Percentiles rank a stretch among this genome's conserved stretches.
phyloP scores from a whole-genome alignment of 2,329 filamentous ascomycete genomes.

The Sporothrix sp. region DNA sequence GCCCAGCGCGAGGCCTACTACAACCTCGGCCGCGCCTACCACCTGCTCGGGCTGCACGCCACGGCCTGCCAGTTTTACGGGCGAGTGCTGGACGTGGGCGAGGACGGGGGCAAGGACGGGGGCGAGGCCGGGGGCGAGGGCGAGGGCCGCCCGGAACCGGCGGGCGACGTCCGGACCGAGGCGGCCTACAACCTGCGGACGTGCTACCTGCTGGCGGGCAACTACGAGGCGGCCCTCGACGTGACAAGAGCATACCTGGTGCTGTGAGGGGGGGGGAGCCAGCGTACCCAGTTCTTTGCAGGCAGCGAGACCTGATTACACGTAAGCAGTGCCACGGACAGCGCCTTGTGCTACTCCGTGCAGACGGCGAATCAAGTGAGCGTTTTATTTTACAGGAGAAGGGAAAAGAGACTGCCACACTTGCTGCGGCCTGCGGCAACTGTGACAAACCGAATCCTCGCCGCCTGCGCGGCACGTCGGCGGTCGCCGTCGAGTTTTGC shows the following conservation, averaged over 20 bases:
- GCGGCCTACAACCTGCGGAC: constrained; percentile 66
- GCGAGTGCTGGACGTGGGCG: constrained; percentile 33
- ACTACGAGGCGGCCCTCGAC: constrained; percentile 47
- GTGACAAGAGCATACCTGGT: constrained; percentile 53
- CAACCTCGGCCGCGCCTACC: constrained; percentile 68
- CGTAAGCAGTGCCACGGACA: too few relatives aligned
- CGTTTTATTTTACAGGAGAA: too few relatives aligned
- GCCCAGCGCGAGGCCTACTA: constrained; percentile 65
- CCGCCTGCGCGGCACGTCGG: too few relatives aligned
- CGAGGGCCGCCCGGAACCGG: constrained; percentile 29
- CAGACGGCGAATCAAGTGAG: too few relatives aligned
- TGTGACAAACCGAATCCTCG: constrained; percentile 6
- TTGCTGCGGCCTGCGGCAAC: neutral
- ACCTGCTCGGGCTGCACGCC: constrained; percentile 62
- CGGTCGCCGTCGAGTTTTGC: neutral
- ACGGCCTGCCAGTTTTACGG: constrained; percentile 64
- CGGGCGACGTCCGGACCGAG: constrained; percentile 55
- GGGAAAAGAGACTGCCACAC: neutral
- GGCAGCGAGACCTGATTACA: too few relatives aligned
- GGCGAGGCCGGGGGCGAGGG: constrained; percentile 4
- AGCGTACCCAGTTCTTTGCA: too few relatives aligned
- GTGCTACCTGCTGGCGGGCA: constrained; percentile 55
- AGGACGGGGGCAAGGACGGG: constrained; percentile 16
- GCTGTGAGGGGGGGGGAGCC: constrained; percentile 25
- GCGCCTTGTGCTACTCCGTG: too few relatives aligned